Conservation (phyloP, 352 stramenopile species). For the Globisporangium heterothallicum region DNA sequence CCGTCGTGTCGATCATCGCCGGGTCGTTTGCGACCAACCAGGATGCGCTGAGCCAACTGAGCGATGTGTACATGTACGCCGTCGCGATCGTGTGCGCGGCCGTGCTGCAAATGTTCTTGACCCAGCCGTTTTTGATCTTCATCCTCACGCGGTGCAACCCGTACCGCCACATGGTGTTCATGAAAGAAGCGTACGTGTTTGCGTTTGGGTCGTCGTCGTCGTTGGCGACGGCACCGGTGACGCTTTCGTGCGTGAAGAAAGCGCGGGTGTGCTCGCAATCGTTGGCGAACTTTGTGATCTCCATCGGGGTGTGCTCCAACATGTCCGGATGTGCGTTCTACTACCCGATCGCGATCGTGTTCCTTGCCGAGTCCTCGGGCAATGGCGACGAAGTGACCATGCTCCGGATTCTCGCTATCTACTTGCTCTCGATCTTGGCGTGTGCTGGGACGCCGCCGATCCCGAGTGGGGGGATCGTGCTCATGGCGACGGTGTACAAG, state of each 20-base stretch:
- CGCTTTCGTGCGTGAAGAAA: conserved; percentile 55
- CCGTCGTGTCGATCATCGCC: conserved; percentile 60
- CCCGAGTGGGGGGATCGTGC: conserved; percentile 36
- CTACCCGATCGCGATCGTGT: conserved; percentile 55
- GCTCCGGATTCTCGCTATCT: conserved; percentile 39
- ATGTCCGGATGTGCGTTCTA: conserved; percentile 54
- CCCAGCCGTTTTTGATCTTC: conserved; percentile 64
- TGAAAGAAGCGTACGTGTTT: conserved; percentile 63
- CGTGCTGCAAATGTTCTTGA: conserved; percentile 40
- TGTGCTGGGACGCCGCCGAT: conserved; percentile 51
- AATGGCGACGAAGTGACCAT: conserved; percentile 46
- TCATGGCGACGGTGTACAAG: conserved; percentile 66
- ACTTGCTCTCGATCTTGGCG: conserved; percentile 47
- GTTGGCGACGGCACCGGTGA: conserved; percentile 57
- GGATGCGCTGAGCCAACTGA: conserved; percentile 25
- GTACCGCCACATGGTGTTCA: conserved; percentile 59
- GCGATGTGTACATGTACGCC: conserved; percentile 50
- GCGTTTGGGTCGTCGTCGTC: conserved; percentile 64
- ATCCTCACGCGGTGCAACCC: conserved; percentile 57
- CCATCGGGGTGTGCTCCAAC: conserved; percentile 59
- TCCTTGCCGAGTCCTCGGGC: conserved; percentile 55
- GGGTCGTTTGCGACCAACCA: conserved; percentile 57
- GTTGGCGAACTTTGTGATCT: conserved; percentile 72
- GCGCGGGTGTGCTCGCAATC: conserved; percentile 60
- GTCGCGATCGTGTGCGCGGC: conserved; percentile 31